Evolutionary conservation across 805 yeast species (phyloP), one percentile per base, ranked within the genome.

Genomic region (Candida nemodendra): DNA sequence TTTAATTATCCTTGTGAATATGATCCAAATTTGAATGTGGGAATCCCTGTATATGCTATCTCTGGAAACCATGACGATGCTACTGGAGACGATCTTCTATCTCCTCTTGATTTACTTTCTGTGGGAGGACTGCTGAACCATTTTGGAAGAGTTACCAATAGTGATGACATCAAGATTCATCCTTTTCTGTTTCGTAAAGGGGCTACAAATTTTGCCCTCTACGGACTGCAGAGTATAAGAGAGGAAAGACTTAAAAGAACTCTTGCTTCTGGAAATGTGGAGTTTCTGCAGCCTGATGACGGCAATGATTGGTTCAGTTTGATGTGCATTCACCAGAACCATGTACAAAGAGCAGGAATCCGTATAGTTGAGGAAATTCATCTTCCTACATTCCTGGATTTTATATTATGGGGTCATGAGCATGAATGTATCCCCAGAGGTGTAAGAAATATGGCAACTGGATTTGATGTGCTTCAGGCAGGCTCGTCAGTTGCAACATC

Each of bases 11-110:
- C 90, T 18, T 89, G 89, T 54, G 95, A 86, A 58, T 93, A 87
- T 55, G 98, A 93, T 59, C 88, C 91, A 2, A 88, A 93, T 59
- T 62, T 87, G 43, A 93, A 93, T 60, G 81, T 93, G 3, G 79
- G 95, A 0, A 74, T 90, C 12, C 99, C 99, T 0, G 75, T 93
- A 7, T 88, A 93, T 68, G 91, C 90, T 5, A 91, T 93, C 4
- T 79, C 91, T 31, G 99, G 99, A 2, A 93, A 93, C 54, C 99
- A 93, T 59, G 99, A 93, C 61, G 98, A 93, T 62, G 87, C 96
- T 3, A 85, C 95, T 0, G 98, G 98, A 1, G 85, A 79, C 36
- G 81, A 83, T 16, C 64, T 86, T 37, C 65, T 93, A 11, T 80
- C 90, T 38, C 95, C 99, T 0, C 68, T 93, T 69, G 99, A 93